Evolutionary conservation across 306 rosid genomes (phyloP).

Genomic region (Lagenaria siceraria): DNA sequence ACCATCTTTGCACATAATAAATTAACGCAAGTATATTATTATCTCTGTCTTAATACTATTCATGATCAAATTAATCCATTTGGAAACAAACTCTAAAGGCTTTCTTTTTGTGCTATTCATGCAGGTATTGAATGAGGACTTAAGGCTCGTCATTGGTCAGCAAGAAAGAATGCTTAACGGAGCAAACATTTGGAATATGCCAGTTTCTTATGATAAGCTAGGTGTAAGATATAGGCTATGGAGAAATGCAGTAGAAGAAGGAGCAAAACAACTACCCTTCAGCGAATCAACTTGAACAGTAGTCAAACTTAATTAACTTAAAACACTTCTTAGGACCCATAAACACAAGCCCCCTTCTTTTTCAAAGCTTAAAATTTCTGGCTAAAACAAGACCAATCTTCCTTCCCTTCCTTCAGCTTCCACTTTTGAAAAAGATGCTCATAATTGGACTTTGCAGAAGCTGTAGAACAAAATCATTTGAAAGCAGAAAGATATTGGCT

Average conservation of each 20-base stretch:
- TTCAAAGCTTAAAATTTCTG: not conserved
- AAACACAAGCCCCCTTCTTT: slow-evolving; percentile 10
- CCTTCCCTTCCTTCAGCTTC: not conserved
- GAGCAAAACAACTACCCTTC: slow-evolving; percentile 56
- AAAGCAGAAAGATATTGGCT: slow-evolving; percentile 16
- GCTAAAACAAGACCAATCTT: not conserved
- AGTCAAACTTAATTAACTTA: slow-evolving; percentile 3
- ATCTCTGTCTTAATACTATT: too few relatives aligned
- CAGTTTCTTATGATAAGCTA: slow-evolving; percentile 79
- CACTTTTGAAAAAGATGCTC: not conserved
- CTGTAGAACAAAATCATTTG: slow-evolving; percentile 27
- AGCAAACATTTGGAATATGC: slow-evolving; percentile 73
- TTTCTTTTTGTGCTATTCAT: not conserved
- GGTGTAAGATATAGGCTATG: slow-evolving; percentile 82
- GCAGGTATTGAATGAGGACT: slow-evolving; percentile 83
- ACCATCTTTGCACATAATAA: too few relatives aligned
- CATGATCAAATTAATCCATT: too few relatives aligned
- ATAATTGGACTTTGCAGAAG: slow-evolving; percentile 28
- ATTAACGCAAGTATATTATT: too few relatives aligned
- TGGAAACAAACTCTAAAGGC: too few relatives aligned
- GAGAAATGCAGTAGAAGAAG: slow-evolving; percentile 73
- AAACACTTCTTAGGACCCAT: slow-evolving; percentile 10
- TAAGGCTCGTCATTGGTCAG: slow-evolving; percentile 72
- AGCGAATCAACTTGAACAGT: slow-evolving; percentile 16
- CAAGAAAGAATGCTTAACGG: slow-evolving; percentile 83